Percentiles rank a stretch among this genome's conserved stretches.
Conservation (phyloP, 306 rosid genomes). For the Aeschynomene evenia region DNA sequence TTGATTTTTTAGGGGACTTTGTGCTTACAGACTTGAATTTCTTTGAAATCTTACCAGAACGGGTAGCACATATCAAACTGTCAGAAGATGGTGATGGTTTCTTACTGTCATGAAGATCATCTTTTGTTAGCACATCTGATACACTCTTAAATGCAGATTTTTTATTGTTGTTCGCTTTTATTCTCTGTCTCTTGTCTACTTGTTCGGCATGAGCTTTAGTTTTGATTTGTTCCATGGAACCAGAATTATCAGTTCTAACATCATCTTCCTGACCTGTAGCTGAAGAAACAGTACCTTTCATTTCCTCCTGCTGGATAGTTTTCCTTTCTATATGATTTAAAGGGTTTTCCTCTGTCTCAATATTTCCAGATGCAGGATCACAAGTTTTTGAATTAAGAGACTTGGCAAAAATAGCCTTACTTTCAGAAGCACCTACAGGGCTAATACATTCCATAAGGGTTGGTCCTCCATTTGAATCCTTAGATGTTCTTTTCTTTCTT, state of each 20-base stretch:
- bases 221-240: constrained; percentile 35
- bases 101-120: constrained; percentile 24
- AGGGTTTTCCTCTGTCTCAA: constrained; percentile 30
- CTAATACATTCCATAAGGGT: constrained; percentile 17
- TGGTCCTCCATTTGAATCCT: constrained; percentile 33
- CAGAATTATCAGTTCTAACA: constrained; percentile 25
- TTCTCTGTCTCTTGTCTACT: constrained; percentile 35
- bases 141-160: constrained; percentile 33
- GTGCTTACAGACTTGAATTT: constrained; percentile 23
- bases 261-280: constrained; percentile 29
- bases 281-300: constrained; percentile 21
- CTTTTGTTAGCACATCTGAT: constrained; percentile 39
- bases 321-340: constrained; percentile 42
- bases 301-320: constrained; percentile 28
- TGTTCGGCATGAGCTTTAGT: constrained; percentile 38
- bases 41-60: constrained; percentile 15
- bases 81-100: constrained; percentile 30
- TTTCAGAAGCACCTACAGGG: constrained; percentile 33
- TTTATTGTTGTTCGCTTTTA: constrained; percentile 51
- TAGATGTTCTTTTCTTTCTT: constrained; percentile 39
- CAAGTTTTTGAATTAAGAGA: constrained; percentile 32
- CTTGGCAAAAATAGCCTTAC: constrained; percentile 28
- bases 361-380: constrained; percentile 37
- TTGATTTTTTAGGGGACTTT: constrained; percentile 22
- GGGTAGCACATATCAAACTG: constrained; percentile 5